Evolutionary conservation across 2,329 filamentous ascomycete genomes (phyloP), one percentile per base, ranked within the genome.

Genomic region (Albophoma yamanashiensis): DNA sequence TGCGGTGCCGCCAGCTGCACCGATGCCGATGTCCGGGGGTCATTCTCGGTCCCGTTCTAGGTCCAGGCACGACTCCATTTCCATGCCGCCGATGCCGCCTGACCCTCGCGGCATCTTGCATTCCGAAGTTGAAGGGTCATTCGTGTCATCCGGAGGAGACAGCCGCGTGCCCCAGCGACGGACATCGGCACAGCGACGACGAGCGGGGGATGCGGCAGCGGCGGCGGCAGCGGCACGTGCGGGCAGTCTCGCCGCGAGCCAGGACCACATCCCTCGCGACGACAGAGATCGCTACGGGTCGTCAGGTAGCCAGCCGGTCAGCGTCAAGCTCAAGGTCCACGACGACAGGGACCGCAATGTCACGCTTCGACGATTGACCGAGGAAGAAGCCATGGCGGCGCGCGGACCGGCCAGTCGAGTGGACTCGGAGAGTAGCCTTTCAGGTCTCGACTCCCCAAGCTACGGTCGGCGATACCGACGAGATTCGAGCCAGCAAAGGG

Each of bases 281-380:
- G 67, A 71, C 36, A 70, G 76, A 39, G 71, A 76, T 39, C 72
- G 72, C 31, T 76, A 75, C 59, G 74, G 73, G 58, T 74, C 75
- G 34, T 75, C 73, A 7, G 69, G 71, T 6, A 79, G 78, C 65
- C 75, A 78, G 39, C 76, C 81, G 3, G 76, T 84, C 39, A 83
- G 81, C 66, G 79, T 87, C 60, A 85, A 83, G 68, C 73, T 87
- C 60, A 82, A 81, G 66, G 76, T 86, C 55, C 80, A 85, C 63
- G 81, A 85, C 64, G 83, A 87, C 65, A 78, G 78, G 39, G 80
- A 84, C 61, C 76, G 81, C 62, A 85, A 85, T 63, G 79, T 88
- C 60, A 88, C 84, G 17, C 73, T 88, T 50, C 79, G 84, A 43
- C 77, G 82, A 42, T 72, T 87, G 31, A 86, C 85, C 0, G 83